Percentiles rank a stretch among this genome's conserved stretches.
These are phyloP conservation scores for Orobanche coerulescens DNA, from an alignment of 257 asterid species.

Conservation along the genomic window DNA sequence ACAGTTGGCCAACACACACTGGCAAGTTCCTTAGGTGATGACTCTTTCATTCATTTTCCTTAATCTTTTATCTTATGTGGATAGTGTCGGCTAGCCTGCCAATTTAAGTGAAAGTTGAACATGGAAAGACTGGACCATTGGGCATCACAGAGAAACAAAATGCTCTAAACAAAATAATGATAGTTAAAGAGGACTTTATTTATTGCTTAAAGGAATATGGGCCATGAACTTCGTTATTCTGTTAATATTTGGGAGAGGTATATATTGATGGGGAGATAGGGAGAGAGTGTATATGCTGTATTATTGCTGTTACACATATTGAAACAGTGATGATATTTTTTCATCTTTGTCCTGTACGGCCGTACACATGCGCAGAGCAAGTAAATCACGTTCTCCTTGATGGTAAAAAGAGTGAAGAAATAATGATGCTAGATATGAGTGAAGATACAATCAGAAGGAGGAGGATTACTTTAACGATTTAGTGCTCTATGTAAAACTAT, in stretches of 20 bases:
- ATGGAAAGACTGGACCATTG: not conserved
- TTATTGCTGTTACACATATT: not conserved
- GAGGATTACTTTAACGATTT: too few species aligned
- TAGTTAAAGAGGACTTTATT: not conserved
- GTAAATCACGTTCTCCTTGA: not conserved
- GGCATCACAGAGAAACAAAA: not conserved
- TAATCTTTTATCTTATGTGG: not conserved
- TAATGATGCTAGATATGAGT: too few species aligned
- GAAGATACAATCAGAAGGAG: not conserved
- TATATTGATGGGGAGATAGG: not conserved
- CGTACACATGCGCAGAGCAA: not conserved
- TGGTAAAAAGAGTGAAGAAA: not conserved
- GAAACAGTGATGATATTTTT: not conserved
- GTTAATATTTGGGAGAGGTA: not conserved
- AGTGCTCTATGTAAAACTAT: too few species aligned
- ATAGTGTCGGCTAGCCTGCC: not conserved
- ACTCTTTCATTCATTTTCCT: constrained; percentile 21
- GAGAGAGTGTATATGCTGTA: not conserved
- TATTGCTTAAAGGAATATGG: not conserved
- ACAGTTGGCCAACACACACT: constrained; percentile 66
- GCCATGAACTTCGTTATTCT: not conserved
- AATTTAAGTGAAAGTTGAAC: not conserved
- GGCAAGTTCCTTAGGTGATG: constrained; percentile 91
- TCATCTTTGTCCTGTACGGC: not conserved
- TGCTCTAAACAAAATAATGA: not conserved